Conservation (phyloP, 2,329 filamentous ascomycete species). For the Paraphaeosphaeria minitans region DNA sequence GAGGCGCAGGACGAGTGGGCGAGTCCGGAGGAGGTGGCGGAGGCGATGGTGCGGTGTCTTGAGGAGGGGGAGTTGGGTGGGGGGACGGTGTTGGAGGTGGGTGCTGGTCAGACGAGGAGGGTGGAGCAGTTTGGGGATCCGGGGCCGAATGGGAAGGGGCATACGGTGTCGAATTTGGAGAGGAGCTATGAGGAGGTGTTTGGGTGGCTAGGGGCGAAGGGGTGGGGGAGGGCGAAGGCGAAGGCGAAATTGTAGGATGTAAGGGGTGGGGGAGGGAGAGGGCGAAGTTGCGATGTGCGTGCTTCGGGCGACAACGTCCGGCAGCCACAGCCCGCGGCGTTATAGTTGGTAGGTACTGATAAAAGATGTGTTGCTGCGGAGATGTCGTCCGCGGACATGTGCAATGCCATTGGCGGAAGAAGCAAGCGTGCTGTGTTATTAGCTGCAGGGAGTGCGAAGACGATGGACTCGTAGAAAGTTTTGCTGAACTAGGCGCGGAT, state of each 20-base stretch:
- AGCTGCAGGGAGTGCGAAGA: background rate
- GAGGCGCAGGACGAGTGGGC: constrained; percentile 60
- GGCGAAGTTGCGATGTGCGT: background rate
- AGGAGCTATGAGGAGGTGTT: constrained; percentile 57
- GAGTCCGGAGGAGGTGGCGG: constrained; percentile 64
- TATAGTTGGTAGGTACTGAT: background rate
- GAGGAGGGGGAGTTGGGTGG: constrained; percentile 56
- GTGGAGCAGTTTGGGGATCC: constrained; percentile 60
- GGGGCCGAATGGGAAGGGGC: constrained; percentile 56
- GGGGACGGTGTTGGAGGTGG: constrained; percentile 60
- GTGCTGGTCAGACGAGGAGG: constrained; percentile 55
- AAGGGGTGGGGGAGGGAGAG: background rate
- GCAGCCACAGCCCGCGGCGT: background rate
- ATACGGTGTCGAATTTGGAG: constrained; percentile 51
- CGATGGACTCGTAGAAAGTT: constrained; percentile 2
- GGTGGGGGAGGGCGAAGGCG: constrained; percentile 52
- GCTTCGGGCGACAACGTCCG: background rate
- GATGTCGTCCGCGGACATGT: constrained; percentile 1
- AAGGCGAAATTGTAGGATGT: constrained; percentile 15
- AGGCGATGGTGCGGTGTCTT: constrained; percentile 62
- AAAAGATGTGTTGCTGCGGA: background rate
- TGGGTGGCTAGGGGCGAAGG: constrained; percentile 52
- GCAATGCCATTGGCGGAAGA: constrained; percentile 2
- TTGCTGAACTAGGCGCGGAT: constrained; percentile 5
- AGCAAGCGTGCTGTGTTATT: background rate